Base-by-base conservation (phyloP, 2,329 filamentous ascomycete genomes). In the Colletotrichum tofieldiae region DNA sequence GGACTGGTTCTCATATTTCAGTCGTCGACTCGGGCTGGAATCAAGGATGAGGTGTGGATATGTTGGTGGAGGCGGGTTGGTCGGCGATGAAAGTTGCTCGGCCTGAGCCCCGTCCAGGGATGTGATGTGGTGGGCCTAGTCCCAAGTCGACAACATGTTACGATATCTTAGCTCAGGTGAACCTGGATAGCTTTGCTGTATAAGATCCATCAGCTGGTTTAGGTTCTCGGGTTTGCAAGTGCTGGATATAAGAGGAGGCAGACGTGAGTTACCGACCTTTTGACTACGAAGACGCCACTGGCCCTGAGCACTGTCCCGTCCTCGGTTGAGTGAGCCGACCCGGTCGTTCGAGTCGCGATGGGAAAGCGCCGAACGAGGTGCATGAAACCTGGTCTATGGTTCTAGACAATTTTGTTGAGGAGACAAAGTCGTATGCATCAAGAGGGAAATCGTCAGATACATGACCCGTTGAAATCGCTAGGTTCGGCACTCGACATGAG, bases 1-100 rank as follows among this genome's bases (percentile, higher is more conserved):
- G 69, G 60, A 62, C 65, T 74, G 63, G 62, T 68, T 62, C 72
- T 74, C 73, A 75, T 75, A 47, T 65, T 73, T 70, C 59, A 64
- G 29, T 64, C 60, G 63, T 65, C 64, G 55, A 61, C 45, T 61
- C 35, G 71, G 26, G 47, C 37, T 65, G 67, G n/a, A 52, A 32
- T 73, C 62, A 61, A 32, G 45, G 58, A 62, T 67, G 63, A 63
- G 45, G 32, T 47, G 58, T 72, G 56, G 60, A 54, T 67, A 73
- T 68, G 64, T 62, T 43, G 56, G 43, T 51, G 62, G 66, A 45
- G 67, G 58, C 35, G 37, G 55, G 32, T 49, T 49, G 35, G 63
- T 70, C 56, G 61, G 58, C 56, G 62, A 72, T 71, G 67, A 71
- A 58, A 67, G 63, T 23, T 66, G 63, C 71, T 73, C 43, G 63